A percentile compares a stretch with the other conserved stretches of the same genome.
These are phyloP conservation scores for Neophaeococcomyces aloes DNA, from an alignment of 2,329 filamentous ascomycete genomes.

Conservation along the genomic window DNA sequence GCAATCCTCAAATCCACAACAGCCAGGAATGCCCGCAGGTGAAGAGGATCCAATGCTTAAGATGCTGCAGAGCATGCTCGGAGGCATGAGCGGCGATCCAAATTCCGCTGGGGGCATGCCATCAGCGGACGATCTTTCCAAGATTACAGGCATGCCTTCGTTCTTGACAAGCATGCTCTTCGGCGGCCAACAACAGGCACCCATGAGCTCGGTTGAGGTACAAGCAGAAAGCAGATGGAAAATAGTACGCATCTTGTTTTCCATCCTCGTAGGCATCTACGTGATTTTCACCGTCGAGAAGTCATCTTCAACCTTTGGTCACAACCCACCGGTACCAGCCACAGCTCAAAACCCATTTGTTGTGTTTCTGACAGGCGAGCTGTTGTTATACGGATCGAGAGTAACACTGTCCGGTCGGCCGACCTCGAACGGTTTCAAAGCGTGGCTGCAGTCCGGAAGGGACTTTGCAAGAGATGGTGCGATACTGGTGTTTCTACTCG, in stretches of 20 bases:
- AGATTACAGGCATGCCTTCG: constrained; percentile 21
- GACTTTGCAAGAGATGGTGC: constrained; percentile 35
- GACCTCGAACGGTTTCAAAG: constrained; percentile 23
- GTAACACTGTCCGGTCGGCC: constrained; percentile 24
- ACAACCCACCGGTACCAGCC: constrained; percentile 33
- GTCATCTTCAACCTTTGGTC: constrained; percentile 31
- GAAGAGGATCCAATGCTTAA: constrained; percentile 43
- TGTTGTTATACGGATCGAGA: constrained; percentile 32
- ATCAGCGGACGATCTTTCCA: constrained; percentile 19
- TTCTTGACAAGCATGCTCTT: constrained; percentile 29
- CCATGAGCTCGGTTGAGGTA: constrained; percentile 29
- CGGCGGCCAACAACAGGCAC: constrained; percentile 29
- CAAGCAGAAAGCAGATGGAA: constrained; percentile 41
- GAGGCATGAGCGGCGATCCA: constrained; percentile 21
- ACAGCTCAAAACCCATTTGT: constrained; percentile 36
- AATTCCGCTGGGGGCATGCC: neutral
- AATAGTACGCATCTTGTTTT: constrained; percentile 48
- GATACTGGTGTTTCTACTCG: constrained; percentile 36
- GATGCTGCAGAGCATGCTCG: constrained; percentile 44
- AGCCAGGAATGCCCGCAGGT: constrained; percentile 19
- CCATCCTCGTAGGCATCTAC: constrained; percentile 47
- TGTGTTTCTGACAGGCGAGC: constrained; percentile 38
- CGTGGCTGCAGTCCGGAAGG: constrained; percentile 30
- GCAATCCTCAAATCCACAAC: constrained; percentile 24
- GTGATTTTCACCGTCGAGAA: constrained; percentile 30